Percentiles rank a stretch among this genome's conserved stretches.
phyloP scores from a whole-genome alignment of 805 yeast species.

The Phaffomyces opuntiae region DNA sequence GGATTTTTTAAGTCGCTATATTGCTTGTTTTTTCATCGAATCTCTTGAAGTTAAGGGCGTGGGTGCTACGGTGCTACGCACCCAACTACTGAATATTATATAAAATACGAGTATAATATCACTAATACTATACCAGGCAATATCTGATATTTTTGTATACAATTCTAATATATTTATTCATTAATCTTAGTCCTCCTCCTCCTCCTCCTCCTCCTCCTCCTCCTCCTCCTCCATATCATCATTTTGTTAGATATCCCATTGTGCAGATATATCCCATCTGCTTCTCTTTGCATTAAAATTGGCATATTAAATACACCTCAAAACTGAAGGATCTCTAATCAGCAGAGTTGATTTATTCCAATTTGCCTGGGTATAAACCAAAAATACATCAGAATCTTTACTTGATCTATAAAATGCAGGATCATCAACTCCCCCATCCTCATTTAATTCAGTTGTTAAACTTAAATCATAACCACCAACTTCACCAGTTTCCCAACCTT shows the following conservation, averaged over 20 bases:
- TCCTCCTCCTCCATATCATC: slow-evolving; percentile 38
- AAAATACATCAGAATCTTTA: slow-evolving; percentile 59
- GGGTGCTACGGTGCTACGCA: too few species aligned
- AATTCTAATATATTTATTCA: too few species aligned
- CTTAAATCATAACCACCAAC: slow-evolving; percentile 91
- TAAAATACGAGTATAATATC: too few species aligned
- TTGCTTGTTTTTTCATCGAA: too few species aligned
- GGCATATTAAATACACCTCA: slow-evolving; percentile 89
- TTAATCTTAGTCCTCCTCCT: slow-evolving; percentile 21
- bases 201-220: slow-evolving; percentile 35
- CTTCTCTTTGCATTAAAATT: slow-evolving; percentile 83
- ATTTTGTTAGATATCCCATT: slow-evolving; percentile 62
- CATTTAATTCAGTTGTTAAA: slow-evolving; percentile 51
- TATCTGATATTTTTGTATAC: too few species aligned
- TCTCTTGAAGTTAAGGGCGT: too few species aligned
- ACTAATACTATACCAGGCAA: too few species aligned
- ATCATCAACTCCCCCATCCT: slow-evolving; percentile 47
- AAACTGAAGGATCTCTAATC: slow-evolving; percentile 73
- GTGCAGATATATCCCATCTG: slow-evolving; percentile 82
- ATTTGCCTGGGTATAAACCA: slow-evolving; percentile 70
- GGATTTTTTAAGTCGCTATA: too few species aligned
- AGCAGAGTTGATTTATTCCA: slow-evolving; percentile 79
- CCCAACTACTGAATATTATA: too few species aligned
- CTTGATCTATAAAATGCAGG: slow-evolving; percentile 72
- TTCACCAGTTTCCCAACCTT: slow-evolving; percentile 85